These are phyloP conservation scores for Glycine soja DNA, from an alignment of 306 rosid species.

Conservation along the genomic window DNA sequence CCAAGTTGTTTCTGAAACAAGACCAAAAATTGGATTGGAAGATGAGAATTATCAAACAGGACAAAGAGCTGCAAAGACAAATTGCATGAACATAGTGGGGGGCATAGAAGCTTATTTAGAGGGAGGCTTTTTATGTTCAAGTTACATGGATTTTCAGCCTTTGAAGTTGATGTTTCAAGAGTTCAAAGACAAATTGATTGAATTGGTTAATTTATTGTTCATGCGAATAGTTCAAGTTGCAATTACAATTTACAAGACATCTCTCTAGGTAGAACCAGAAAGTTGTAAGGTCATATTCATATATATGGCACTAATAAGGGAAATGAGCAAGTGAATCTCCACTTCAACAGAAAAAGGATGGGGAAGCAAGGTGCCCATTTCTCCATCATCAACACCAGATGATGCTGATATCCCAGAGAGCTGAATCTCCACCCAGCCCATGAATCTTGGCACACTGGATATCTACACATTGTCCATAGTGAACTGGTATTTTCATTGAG, in stretches of 20 bases:
- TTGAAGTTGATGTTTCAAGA: slow-evolving; percentile 35
- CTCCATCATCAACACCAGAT: no score
- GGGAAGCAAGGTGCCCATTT: no score
- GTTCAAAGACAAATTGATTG: neutral
- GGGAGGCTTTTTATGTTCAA: slow-evolving; percentile 39
- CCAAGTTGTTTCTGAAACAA: slow-evolving; percentile 57
- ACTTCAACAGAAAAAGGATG: no score
- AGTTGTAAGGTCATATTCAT: slow-evolving; percentile 53
- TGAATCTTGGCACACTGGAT: no score
- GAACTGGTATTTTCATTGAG: no score
- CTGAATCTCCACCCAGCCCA: no score
- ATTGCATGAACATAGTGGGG: slow-evolving; percentile 43
- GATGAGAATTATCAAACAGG: slow-evolving; percentile 58
- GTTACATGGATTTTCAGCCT: slow-evolving; percentile 28
- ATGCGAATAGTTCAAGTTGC: neutral
- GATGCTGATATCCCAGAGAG: no score
- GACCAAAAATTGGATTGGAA: slow-evolving; percentile 60
- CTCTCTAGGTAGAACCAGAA: slow-evolving; percentile 17
- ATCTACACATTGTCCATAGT: no score
- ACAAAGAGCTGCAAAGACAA: slow-evolving; percentile 75
- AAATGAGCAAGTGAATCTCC: slow-evolving; percentile 29
- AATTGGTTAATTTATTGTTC: neutral
- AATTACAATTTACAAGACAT: slow-evolving; percentile 13
- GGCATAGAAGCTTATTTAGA: slow-evolving; percentile 42
- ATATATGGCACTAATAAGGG: slow-evolving; percentile 20